phyloP scores from a whole-genome alignment of 169 alveolate species.

The Plasmodium chabaudi region DNA sequence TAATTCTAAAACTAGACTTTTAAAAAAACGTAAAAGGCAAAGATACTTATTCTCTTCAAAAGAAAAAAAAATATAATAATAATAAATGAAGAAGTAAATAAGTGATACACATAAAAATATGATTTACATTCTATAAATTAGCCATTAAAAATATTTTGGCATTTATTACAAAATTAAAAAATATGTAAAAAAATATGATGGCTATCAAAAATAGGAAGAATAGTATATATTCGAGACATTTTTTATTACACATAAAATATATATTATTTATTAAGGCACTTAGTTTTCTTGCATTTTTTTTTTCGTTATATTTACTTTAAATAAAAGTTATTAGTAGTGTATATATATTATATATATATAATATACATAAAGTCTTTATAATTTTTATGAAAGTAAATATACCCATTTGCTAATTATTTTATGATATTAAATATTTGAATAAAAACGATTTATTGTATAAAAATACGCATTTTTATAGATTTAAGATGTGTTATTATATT shows the following conservation, averaged over 20 bases:
- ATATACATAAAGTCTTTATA: too few species aligned
- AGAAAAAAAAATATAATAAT: conserved; percentile 17
- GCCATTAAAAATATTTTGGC: neutral
- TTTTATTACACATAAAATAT: conserved; percentile 17
- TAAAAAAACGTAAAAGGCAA: conserved; percentile 10
- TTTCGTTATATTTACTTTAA: neutral
- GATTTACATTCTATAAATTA: conserved; percentile 1
- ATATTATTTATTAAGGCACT: conserved; percentile 14
- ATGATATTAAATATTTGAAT: too few species aligned
- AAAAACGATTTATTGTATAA: too few species aligned
- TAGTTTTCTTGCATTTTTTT: conserved; percentile 13
- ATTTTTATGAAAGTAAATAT: too few species aligned
- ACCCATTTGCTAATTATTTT: too few species aligned
- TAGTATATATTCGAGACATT: conserved; percentile 23
- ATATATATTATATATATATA: too few species aligned
- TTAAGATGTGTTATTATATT: too few species aligned
- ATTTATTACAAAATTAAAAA: conserved; percentile 3
- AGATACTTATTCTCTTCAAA: conserved; percentile 32
- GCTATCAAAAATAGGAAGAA: neutral
- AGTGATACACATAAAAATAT: conserved; percentile 4
- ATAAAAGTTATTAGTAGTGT: too few species aligned
- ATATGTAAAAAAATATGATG: conserved; percentile 5
- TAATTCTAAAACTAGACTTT: conserved; percentile 55
- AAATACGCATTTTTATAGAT: too few species aligned
- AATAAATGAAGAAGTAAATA: conserved; percentile 1